Evolutionary conservation across 768 basidiomycete species (phyloP).

Genomic region (Lactarius indigo): DNA sequence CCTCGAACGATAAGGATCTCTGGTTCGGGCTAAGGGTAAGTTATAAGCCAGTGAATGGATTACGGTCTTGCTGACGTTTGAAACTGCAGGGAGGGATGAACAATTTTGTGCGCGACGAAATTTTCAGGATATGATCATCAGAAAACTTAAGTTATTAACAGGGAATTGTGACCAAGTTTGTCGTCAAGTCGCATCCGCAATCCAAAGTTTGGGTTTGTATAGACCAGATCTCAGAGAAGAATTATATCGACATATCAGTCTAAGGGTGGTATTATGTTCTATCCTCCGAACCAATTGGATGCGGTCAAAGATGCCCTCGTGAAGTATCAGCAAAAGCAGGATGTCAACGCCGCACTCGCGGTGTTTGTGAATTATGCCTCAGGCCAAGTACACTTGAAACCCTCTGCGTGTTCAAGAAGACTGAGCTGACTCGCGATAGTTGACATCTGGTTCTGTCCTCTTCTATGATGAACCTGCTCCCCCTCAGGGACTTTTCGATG

Average conservation of each 20-base stretch:
- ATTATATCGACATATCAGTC: neutral
- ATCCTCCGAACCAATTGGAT: neutral
- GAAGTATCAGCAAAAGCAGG: neutral
- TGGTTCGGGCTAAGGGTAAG: constrained; percentile 15
- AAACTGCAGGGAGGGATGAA: neutral
- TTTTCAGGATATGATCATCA: neutral
- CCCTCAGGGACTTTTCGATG: constrained; percentile 22
- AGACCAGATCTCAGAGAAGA: neutral
- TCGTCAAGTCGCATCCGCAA: constrained; percentile 26
- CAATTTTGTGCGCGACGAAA: neutral
- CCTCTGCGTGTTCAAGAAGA: neutral
- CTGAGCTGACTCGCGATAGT: neutral
- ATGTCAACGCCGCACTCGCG: neutral
- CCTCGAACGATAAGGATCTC: neutral
- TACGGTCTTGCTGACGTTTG: neutral
- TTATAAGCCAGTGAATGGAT: neutral
- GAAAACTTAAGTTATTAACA: neutral
- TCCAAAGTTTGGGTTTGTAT: constrained; percentile 30
- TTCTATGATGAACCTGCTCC: constrained; percentile 27
- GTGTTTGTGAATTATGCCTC: neutral
- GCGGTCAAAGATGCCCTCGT: neutral
- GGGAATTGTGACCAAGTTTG: constrained; percentile 16
- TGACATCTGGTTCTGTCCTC: neutral
- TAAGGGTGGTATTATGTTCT: neutral
- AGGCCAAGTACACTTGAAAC: neutral